Percentiles rank a stretch among this genome's conserved stretches.
phyloP scores from a whole-genome alignment of 176 grass and related monocot species.

The Melocanna baccifera region DNA sequence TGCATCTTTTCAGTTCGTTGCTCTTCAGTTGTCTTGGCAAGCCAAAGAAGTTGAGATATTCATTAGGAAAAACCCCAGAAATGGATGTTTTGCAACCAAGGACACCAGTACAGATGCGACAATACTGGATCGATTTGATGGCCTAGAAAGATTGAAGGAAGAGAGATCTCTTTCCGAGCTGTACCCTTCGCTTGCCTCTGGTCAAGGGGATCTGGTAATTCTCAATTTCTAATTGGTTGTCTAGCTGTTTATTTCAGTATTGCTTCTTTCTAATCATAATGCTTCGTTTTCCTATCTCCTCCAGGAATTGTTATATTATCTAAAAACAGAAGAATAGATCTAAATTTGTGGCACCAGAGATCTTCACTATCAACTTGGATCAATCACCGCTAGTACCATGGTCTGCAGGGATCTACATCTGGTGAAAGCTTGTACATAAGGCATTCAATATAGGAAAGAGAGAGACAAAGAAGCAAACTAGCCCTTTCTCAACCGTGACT shows the following conservation, averaged over 20 bases:
- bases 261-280: neutral
- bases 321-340: constrained; percentile 35
- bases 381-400: neutral
- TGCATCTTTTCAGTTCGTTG: constrained; percentile 40
- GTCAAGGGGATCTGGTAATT: constrained; percentile 50
- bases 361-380: neutral
- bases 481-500: neutral
- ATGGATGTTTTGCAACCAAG: neutral
- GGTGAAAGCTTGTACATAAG: constrained; percentile 37
- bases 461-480: neutral
- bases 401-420: constrained; percentile 20
- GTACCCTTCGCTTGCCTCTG: constrained; percentile 25
- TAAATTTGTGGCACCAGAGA: neutral
- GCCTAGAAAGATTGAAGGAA: constrained; percentile 44
- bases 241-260: neutral
- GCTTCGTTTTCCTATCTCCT: neutral
- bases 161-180: constrained; percentile 50
- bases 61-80: constrained; percentile 25
- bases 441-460: constrained; percentile 32
- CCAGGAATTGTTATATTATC: constrained; percentile 51
- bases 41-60: constrained; percentile 52
- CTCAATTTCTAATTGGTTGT: neutral
- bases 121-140: neutral
- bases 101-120: neutral
- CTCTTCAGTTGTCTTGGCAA: constrained; percentile 47